Evolutionary conservation across 805 yeast species (phyloP), one percentile per base, ranked within the genome.

Genomic region (Candida maltosa): DNA sequence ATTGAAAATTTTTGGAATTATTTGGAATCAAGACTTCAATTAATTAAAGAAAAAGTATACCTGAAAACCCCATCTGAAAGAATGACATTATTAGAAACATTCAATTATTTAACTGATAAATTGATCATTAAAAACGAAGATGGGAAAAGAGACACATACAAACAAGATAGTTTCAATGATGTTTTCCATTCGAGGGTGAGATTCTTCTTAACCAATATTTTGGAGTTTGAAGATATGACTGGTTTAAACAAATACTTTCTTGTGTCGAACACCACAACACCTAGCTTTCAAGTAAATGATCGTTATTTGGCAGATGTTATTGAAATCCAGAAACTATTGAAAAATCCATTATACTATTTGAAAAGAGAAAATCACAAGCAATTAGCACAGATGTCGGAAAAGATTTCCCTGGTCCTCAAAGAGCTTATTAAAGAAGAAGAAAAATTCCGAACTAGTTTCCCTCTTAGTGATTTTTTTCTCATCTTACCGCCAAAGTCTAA

Each of bases 201-300:
- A 24, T 33, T 44, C 2, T 66, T 65, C 34, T 47, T 65, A 16
- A 47, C 68, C 14, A 54, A 51, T 21, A 35, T 64, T 11, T 53
- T 68, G 32, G 46, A 54, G 11, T 50, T 65, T 26, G 73, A 67
- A 32, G 73, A 68, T 38, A 66, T 62, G 44, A 68, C 73, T 3
- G 73, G 73, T 1, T 52, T 68, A 35, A 68, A 68, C 44, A 64
- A 64, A 47, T 60, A 60, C 40, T 65, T 64, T 38, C 44, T 52
- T 16, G 30, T 48, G 1, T 56, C 71, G 9, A 54, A 58, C 32
- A 43, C 65, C 26, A 44, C 38, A 9, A 42, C 46, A 6, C 45
- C 51, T 7, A 61, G 57, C 42, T 14, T 41, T 50, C n/a, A 48
- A 42, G 22, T 31, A 36, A 35, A 55, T 47, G 34, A 54, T 26